Percentiles rank a stretch among this genome's conserved stretches.
Evolutionary conservation across 805 yeast species (phyloP).

Genomic region (Blastobotrys mokoenaii): DNA sequence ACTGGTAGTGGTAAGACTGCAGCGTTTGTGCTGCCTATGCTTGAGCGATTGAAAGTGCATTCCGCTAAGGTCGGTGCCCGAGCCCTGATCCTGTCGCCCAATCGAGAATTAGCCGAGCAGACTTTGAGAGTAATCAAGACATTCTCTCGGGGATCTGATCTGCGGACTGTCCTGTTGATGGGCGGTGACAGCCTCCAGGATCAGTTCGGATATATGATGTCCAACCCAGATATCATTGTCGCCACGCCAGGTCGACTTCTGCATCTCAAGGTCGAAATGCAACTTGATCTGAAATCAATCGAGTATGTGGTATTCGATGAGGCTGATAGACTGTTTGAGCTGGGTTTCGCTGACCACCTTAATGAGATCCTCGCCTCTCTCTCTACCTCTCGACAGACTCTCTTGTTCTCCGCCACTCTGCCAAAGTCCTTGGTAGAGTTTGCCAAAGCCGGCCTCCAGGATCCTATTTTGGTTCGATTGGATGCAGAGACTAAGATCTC

Average conservation of each 20-base stretch:
- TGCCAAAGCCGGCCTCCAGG: constrained; percentile 91
- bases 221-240: constrained; percentile 87
- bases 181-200: constrained; percentile 99
- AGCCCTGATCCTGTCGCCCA: constrained; percentile 85
- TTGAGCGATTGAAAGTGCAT: constrained; percentile 77
- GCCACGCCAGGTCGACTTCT: constrained; percentile 98
- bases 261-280: constrained; percentile 95
- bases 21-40: constrained; percentile 84
- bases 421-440: constrained; percentile 90
- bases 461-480: constrained; percentile 85
- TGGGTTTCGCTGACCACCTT: constrained; percentile 92
- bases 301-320: constrained; percentile 94
- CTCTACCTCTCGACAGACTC: constrained; percentile 77
- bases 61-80: constrained; percentile 83
- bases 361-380: constrained; percentile 79
- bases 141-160: constrained; percentile 73
- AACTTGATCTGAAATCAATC: constrained; percentile 67
- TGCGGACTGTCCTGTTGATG: constrained; percentile 71
- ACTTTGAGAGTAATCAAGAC: constrained; percentile 85
- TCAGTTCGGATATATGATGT: constrained; percentile 86
- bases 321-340: constrained; percentile 92
- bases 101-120: constrained; percentile 93
- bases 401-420: constrained; percentile 88
- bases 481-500: constrained; percentile 91
- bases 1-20: constrained; percentile 99